Percentiles rank a stretch among this genome's conserved stretches.
These are phyloP conservation scores for Scedosporium dehoogii DNA, from an alignment of 2,329 filamentous ascomycete genomes.

Conservation along the genomic window DNA sequence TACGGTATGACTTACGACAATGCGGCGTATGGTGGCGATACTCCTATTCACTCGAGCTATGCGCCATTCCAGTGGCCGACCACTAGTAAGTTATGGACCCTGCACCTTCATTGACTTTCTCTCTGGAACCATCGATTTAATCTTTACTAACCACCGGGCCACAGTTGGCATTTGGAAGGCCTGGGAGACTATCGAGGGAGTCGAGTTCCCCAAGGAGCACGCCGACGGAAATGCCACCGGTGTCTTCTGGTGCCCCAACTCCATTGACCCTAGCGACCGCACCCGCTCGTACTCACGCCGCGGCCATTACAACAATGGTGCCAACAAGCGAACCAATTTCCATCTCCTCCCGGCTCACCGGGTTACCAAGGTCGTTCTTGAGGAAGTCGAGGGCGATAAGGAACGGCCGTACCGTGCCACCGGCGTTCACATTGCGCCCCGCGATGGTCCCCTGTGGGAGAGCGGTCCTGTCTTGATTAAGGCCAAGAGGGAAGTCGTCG, in stretches of 20 bases:
- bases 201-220: slow-evolving; percentile 16
- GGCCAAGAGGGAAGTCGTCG: slow-evolving; percentile 26
- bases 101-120: slow-evolving; percentile 1
- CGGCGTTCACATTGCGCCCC: slow-evolving; percentile 7
- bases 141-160: no score
- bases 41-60: slow-evolving; percentile 10
- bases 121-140: not conserved
- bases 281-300: slow-evolving; percentile 19
- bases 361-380: slow-evolving; percentile 8
- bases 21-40: slow-evolving; percentile 10
- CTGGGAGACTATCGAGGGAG: slow-evolving; percentile 14
- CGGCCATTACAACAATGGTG: slow-evolving; percentile 18
- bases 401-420: slow-evolving; percentile 1
- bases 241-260: slow-evolving; percentile 22
- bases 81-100: not conserved
- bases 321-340: slow-evolving; percentile 8
- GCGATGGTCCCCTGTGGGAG: slow-evolving; percentile 9
- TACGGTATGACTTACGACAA: slow-evolving; percentile 18
- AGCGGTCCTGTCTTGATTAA: slow-evolving; percentile 5
- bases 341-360: slow-evolving; percentile 10
- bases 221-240: slow-evolving; percentile 16
- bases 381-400: slow-evolving; percentile 1
- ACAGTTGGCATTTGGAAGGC: slow-evolving; percentile 9
- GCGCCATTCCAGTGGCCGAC: slow-evolving; percentile 13
- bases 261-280: slow-evolving; percentile 16